Conservation (phyloP, 495 filamentous ascomycete species). For the Gamarada debralockiae region DNA sequence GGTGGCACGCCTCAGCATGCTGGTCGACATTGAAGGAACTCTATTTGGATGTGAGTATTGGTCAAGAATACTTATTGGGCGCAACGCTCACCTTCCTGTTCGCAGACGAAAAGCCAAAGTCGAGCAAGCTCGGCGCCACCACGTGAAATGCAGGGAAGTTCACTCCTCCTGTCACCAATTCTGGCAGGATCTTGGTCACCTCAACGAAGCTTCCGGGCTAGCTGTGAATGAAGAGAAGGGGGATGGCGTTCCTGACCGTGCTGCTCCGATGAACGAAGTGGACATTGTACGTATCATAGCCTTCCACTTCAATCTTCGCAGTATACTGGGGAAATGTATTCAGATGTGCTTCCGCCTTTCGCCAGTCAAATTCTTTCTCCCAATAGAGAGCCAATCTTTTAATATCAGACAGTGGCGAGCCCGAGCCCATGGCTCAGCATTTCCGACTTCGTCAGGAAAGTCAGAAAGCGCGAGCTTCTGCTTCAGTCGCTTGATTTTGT, state of each 20-base stretch:
- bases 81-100: constrained; percentile 33
- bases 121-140: constrained; percentile 61
- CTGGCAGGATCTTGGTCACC: constrained; percentile 57
- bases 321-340: constrained; percentile 55
- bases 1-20: constrained; percentile 54
- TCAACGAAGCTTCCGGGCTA: constrained; percentile 71
- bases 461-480: constrained; percentile 34
- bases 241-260: constrained; percentile 42
- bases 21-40: constrained; percentile 55
- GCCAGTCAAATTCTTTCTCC: constrained; percentile 45
- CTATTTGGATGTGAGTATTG: constrained; percentile 20
- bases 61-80: not conserved
- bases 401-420: constrained; percentile 28
- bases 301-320: constrained; percentile 42
- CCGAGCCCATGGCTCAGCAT: constrained; percentile 4
- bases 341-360: constrained; percentile 41
- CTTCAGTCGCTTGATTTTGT: constrained; percentile 29
- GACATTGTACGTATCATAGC: constrained; percentile 42
- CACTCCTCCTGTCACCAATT: constrained; percentile 39
- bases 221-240: constrained; percentile 55
- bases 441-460: constrained; percentile 40
- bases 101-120: constrained; percentile 61
- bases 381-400: constrained; percentile 40
- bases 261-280: constrained; percentile 54
- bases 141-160: constrained; percentile 55